Evolutionary conservation across 2,329 filamentous ascomycete species (phyloP).

Genomic region (Eutypella sp.): DNA sequence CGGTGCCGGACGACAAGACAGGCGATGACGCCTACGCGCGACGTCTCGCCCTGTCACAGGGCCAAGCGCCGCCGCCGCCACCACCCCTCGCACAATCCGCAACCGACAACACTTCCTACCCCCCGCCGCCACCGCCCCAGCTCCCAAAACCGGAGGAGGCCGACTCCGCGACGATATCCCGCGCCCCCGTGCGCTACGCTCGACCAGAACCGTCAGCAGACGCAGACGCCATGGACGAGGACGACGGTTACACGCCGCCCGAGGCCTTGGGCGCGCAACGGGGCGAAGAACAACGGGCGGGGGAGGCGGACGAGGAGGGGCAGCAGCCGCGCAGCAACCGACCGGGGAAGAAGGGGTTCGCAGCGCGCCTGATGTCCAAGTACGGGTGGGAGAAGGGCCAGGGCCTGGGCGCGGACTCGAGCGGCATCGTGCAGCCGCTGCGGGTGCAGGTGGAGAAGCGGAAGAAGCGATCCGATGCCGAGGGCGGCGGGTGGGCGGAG

Average conservation of each 20-base stretch:
- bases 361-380: slow-evolving; percentile 82
- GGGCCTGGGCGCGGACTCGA: slow-evolving; percentile 76
- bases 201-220: slow-evolving; percentile 34
- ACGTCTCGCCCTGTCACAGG: slow-evolving; percentile 53
- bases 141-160: slow-evolving; percentile 9
- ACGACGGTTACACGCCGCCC: slow-evolving; percentile 26
- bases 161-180: slow-evolving; percentile 61
- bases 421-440: slow-evolving; percentile 80
- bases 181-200: slow-evolving; percentile 71
- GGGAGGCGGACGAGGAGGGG: slow-evolving; percentile 1
- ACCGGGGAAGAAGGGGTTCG: slow-evolving; percentile 80
- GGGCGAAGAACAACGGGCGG: slow-evolving; percentile 1
- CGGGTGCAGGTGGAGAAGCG: slow-evolving; percentile 81
- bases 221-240: slow-evolving; percentile 33
- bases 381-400: slow-evolving; percentile 89
- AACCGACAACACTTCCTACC: slow-evolving; percentile 17
- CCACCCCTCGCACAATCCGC: slow-evolving; percentile 27
- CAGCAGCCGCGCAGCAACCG: slow-evolving; percentile 51
- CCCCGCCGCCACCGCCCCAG: slow-evolving; percentile 25
- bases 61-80: slow-evolving; percentile 24
- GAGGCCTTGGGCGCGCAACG: no score
- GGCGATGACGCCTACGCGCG: slow-evolving; percentile 67
- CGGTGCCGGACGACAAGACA: slow-evolving; percentile 52
- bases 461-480: slow-evolving; percentile 71
- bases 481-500: slow-evolving; percentile 72